Percentiles rank a stretch among this genome's conserved stretches.
Evolutionary conservation across 148 eudicot species (phyloP).

Genomic region (Camellia japonica): DNA sequence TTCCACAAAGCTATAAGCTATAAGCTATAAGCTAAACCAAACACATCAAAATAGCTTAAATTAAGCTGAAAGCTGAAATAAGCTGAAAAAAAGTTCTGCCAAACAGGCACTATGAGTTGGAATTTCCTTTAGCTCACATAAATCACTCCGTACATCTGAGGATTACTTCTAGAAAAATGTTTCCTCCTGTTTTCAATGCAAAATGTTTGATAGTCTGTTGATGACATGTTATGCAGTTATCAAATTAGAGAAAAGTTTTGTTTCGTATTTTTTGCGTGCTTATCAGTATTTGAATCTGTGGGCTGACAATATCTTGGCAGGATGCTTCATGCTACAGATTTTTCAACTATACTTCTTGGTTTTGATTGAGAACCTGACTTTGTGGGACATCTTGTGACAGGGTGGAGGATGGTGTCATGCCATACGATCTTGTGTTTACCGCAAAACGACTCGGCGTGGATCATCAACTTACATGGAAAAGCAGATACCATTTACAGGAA

Average conservation of each 20-base stretch:
- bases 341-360: not conserved
- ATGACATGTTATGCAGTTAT: not conserved
- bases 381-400: conserved; percentile 38
- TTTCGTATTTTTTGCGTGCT: not conserved
- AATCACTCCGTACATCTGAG: too few species aligned
- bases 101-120: too few species aligned
- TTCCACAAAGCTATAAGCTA: too few species aligned
- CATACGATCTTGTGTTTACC: conserved; percentile 68
- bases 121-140: not conserved
- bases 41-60: too few species aligned
- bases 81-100: too few species aligned
- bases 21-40: too few species aligned
- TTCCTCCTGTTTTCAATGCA: too few species aligned
- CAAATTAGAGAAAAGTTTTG: not conserved
- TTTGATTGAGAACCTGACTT: not conserved
- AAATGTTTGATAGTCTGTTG: too few species aligned
- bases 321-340: conserved; percentile 5
- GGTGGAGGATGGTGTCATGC: conserved; percentile 99
- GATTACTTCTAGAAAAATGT: too few species aligned
- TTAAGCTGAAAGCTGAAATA: too few species aligned
- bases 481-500: conserved; percentile 71
- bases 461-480: conserved; percentile 82
- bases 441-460: conserved; percentile 88
- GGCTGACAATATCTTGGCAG: not conserved
- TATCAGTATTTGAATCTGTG: not conserved